Conservation (phyloP, 176 grass and related monocot genomes). For the Eleusine indica region DNA sequence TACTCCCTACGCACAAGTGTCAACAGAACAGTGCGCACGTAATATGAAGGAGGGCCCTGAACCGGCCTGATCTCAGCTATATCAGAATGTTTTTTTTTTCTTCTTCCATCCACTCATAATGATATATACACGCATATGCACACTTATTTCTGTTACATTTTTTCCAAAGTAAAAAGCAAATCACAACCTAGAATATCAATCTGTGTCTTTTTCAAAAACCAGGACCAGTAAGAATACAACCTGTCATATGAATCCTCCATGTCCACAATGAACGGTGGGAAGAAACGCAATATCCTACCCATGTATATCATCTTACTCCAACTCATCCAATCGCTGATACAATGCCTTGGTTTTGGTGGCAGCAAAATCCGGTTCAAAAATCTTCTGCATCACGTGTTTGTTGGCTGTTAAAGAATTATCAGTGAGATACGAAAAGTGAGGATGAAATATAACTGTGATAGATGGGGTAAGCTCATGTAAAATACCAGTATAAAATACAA, state of each 20-base stretch:
- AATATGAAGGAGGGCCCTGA: background rate
- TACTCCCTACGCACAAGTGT: background rate
- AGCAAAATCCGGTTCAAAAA: conserved; percentile 2
- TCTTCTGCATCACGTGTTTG: background rate
- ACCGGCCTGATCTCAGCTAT: background rate
- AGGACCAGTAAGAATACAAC: background rate
- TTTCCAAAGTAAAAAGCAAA: background rate
- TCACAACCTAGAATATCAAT: background rate
- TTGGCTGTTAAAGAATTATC: conserved; percentile 25
- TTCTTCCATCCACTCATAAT: background rate
- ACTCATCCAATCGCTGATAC: background rate
- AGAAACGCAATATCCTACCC: background rate
- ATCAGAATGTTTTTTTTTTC: background rate
- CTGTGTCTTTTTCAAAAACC: background rate
- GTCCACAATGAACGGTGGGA: conserved; percentile 4
- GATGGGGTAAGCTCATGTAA: background rate
- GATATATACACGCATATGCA: background rate
- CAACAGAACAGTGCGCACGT: background rate
- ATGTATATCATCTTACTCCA: background rate
- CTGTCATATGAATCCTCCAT: background rate
- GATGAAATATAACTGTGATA: background rate
- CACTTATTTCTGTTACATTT: background rate
- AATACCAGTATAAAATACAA: background rate
- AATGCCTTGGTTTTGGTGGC: background rate
- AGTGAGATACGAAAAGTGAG: conserved; percentile 17